Evolutionary conservation across 139 green algal species (phyloP).

Genomic region (Zygnema circumcarinatum): DNA sequence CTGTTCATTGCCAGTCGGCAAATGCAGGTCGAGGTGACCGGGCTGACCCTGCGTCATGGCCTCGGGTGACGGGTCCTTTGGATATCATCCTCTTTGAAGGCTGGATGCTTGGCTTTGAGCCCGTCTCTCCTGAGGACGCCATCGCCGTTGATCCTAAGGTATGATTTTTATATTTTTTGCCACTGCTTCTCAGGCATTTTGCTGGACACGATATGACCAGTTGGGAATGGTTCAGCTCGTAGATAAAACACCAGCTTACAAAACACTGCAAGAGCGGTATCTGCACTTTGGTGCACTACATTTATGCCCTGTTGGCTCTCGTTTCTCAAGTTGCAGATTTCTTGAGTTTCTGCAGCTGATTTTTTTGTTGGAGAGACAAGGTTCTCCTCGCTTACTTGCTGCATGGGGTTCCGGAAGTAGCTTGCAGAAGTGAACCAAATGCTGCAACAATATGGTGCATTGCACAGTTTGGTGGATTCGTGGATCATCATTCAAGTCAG

Average conservation of each 20-base stretch:
- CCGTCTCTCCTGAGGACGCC: constrained; percentile 69
- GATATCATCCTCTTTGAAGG: constrained; percentile 94
- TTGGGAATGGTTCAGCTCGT: not conserved
- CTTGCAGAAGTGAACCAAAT: constrained; percentile 72
- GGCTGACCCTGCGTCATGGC: constrained; percentile 60
- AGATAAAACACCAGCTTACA: not conserved
- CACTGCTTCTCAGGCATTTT: not conserved
- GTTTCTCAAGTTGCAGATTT: no score
- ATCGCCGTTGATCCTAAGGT: constrained; percentile 56
- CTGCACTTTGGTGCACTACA: not conserved
- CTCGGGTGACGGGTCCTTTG: constrained; percentile 72
- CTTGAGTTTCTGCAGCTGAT: no score
- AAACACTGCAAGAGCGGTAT: not conserved
- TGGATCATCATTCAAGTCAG: constrained; percentile 93
- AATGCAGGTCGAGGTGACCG: constrained; percentile 84
- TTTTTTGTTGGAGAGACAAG: no score
- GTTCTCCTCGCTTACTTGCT: no score
- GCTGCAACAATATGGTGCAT: constrained; percentile 80
- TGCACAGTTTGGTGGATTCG: constrained; percentile 82
- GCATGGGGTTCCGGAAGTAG: constrained; percentile 8
- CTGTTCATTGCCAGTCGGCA: no score
- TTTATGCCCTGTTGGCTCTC: no score
- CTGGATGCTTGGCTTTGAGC: constrained; percentile 91
- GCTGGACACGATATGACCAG: not conserved
- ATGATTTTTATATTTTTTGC: no score